Base-by-base conservation (phyloP, 257 asterid genomes). In the Paulownia fortunei region DNA sequence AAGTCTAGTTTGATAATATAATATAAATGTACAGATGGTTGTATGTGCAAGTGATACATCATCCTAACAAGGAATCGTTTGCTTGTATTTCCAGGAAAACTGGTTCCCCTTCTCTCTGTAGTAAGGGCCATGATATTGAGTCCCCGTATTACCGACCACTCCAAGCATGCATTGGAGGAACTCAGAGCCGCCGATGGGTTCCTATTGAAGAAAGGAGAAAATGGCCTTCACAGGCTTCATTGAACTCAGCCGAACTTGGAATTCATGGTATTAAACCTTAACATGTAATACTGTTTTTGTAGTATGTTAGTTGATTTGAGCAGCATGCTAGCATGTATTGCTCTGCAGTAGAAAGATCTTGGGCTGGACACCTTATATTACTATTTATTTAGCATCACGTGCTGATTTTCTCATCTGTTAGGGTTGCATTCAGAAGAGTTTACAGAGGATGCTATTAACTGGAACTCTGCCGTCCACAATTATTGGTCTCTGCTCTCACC, bases 401-500 rank as follows among this genome's bases (percentile, higher is more conserved):
- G 37, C 41, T 63, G 64, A 46, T 67, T 47, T 80, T 41, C 61
- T 73, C 69, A 42, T 39, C 47, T 74, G 41, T 46, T 82, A 94
- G 99, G 98, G 83, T 74, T 91, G 71, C 88, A 77, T 70, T 30
- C 86, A 5, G 97, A 92, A 65, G 97, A 82, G 80, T 85, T 96
- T 79, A 83, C 84, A 21, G 97, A 93, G 80, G 97, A 93, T 83
- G 81, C 88, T 69, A 41, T 88, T 44, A 89, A 76, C 81, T 90
- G 98, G 97, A 86, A 86, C 72, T 83, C 92, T 5, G 97, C 97
- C 12, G 94, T 90, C 32, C 89, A 69, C 54, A 91, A 93, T 56
- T 93, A 92, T 82, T 96, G 99, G 99, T 96, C 99, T 63, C 86
- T 96, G 77, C 92, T 96, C 58, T 96, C 99, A 24, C 99, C 99